Evolutionary conservation across 495 filamentous ascomycete species (phyloP).

Genomic region (Neurospora cerealis): DNA sequence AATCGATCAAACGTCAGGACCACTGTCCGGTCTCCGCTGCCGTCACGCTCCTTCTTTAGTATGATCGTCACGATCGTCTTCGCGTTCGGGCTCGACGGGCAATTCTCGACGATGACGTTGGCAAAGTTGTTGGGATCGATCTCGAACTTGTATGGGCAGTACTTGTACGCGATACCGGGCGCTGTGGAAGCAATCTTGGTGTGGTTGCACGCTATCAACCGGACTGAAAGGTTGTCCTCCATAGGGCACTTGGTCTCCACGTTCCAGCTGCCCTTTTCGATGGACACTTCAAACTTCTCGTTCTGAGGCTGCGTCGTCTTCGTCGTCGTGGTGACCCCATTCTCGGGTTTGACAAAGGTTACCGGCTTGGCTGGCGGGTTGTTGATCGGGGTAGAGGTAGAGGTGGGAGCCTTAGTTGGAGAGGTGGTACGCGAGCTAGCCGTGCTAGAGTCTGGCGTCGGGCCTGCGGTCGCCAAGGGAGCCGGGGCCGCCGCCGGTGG

Average conservation of each 20-base stretch:
- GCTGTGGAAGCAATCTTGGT: conserved; percentile 1
- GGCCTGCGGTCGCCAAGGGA: background rate
- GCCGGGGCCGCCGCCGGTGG: background rate
- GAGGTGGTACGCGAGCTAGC: conserved; percentile 6
- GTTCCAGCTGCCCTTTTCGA: background rate
- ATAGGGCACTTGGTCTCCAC: background rate
- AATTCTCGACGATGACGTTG: conserved; percentile 2
- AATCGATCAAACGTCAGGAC: background rate
- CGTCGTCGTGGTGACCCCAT: background rate
- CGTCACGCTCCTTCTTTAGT: background rate
- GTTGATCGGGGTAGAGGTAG: background rate
- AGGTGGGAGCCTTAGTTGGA: background rate
- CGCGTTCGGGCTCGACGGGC: background rate
- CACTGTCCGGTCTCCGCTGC: conserved; percentile 5
- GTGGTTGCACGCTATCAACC: conserved; percentile 8
- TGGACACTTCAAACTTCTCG: background rate
- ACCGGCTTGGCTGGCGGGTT: background rate
- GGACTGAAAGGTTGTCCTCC: background rate
- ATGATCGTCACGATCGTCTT: conserved; percentile 3
- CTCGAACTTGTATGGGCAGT: background rate
- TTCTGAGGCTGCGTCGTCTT: background rate
- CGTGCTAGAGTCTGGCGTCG: conserved; percentile 9
- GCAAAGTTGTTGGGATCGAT: conserved; percentile 16
- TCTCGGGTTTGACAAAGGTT: background rate
- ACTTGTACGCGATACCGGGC: background rate